phyloP scores from a whole-genome alignment of 2,329 filamentous ascomycete genomes.

The Paraphoma sp. region DNA sequence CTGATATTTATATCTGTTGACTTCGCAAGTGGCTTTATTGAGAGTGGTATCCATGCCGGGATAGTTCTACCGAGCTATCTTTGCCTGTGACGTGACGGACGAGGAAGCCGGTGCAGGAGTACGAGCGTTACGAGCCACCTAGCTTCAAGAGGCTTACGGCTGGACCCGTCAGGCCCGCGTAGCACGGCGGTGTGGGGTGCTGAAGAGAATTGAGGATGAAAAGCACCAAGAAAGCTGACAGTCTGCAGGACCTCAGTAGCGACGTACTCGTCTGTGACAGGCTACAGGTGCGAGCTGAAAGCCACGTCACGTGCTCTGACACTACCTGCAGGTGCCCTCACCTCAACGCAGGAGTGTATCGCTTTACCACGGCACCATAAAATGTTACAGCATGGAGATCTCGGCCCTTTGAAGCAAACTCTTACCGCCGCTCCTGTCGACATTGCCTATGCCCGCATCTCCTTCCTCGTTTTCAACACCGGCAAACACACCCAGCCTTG shows the following conservation, averaged over 20 bases:
- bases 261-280: neutral
- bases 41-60: neutral
- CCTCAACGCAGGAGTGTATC: neutral
- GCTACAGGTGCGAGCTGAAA: conserved; percentile 7
- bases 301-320: conserved; percentile 8
- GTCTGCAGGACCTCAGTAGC: neutral
- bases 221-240: neutral
- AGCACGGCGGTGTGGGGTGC: neutral
- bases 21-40: neutral
- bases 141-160: neutral
- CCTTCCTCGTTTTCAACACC: neutral
- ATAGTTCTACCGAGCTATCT: neutral
- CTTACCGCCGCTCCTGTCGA: too few relatives aligned
- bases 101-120: neutral
- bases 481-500: neutral
- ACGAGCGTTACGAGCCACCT: neutral
- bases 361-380: neutral
- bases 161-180: neutral
- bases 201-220: neutral
- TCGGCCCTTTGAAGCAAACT: neutral
- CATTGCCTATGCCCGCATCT: too few relatives aligned
- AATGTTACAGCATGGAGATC: neutral
- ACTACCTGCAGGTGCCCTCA: neutral
- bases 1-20: neutral
- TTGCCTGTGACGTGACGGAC: neutral